Conservation (phyloP, 2,329 filamentous ascomycete species). For the Nothomitra cinnamomea region DNA sequence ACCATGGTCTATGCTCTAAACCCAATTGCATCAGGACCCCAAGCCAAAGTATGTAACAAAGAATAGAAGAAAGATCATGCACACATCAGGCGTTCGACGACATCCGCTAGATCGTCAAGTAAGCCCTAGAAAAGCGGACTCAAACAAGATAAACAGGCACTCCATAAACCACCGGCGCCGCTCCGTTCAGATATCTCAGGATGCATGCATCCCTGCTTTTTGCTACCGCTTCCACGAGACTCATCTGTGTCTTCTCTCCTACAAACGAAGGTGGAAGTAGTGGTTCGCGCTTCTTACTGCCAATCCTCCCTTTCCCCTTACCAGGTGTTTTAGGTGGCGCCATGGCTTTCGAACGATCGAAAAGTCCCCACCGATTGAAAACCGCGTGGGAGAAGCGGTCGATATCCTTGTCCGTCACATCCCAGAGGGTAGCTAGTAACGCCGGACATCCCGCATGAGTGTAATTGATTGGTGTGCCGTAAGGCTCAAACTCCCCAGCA, state of each 20-base stretch:
- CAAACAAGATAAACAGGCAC: conserved; percentile 64
- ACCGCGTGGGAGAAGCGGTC: conserved; percentile 71
- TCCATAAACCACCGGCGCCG: conserved; percentile 85
- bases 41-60: too few relatives aligned
- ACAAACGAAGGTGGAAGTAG: conserved; percentile 6
- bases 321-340: neutral
- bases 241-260: conserved; percentile 22
- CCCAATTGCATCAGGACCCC: too few relatives aligned
- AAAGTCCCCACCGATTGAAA: conserved; percentile 76
- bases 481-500: conserved; percentile 76
- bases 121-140: too few relatives aligned
- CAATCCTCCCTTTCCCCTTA: neutral
- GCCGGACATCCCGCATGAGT: conserved; percentile 76
- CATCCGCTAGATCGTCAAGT: too few relatives aligned
- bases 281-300: neutral
- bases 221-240: conserved; percentile 66
- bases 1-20: too few relatives aligned
- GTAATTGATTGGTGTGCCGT: conserved; percentile 81
- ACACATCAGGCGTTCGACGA: too few relatives aligned
- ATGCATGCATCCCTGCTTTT: conserved; percentile 63
- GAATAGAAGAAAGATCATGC: too few relatives aligned
- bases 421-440: conserved; percentile 86
- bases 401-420: conserved; percentile 94
- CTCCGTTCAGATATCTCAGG: conserved; percentile 81
- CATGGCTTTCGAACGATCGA: conserved; percentile 23